These are phyloP conservation scores for Ogataea chonburiensis DNA, from an alignment of 805 yeast genomes.

Conservation along the genomic window DNA sequence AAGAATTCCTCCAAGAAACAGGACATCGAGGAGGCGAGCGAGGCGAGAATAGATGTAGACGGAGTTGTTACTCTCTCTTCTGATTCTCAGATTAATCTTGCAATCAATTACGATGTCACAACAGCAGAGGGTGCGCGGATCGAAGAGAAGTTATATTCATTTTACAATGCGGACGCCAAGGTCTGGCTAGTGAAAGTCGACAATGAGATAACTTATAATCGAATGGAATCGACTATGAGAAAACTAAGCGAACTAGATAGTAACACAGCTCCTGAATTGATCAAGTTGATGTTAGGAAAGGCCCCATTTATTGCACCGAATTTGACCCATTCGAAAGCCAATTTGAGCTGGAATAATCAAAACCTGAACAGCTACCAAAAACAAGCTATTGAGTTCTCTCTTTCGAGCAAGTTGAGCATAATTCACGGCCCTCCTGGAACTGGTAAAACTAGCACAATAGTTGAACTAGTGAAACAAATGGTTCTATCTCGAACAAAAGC, in stretches of 20 bases:
- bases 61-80: conserved; percentile 67
- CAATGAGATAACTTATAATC: conserved; percentile 68
- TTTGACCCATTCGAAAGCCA: conserved; percentile 6
- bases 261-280: conserved; percentile 37
- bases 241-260: conserved; percentile 51
- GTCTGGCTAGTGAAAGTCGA: conserved; percentile 68
- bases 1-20: conserved; percentile 33
- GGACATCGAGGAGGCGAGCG: conserved; percentile 25
- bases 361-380: conserved; percentile 68
- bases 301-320: conserved; percentile 34
- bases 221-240: conserved; percentile 77
- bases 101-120: conserved; percentile 52
- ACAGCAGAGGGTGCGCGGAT: conserved; percentile 32
- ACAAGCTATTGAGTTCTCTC: conserved; percentile 65
- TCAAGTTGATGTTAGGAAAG: conserved; percentile 49
- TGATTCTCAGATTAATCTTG: conserved; percentile 46
- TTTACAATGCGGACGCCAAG: conserved; percentile 45
- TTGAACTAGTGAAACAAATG: conserved; percentile 78
- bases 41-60: conserved; percentile 37
- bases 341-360: conserved; percentile 39
- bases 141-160: conserved; percentile 49
- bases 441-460: conserved; percentile 80
- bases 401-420: conserved; percentile 53
- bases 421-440: conserved; percentile 86
- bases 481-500: conserved; percentile 34